Conservation (phyloP, 2,329 filamentous ascomycete genomes). For the Phoma sp. region DNA sequence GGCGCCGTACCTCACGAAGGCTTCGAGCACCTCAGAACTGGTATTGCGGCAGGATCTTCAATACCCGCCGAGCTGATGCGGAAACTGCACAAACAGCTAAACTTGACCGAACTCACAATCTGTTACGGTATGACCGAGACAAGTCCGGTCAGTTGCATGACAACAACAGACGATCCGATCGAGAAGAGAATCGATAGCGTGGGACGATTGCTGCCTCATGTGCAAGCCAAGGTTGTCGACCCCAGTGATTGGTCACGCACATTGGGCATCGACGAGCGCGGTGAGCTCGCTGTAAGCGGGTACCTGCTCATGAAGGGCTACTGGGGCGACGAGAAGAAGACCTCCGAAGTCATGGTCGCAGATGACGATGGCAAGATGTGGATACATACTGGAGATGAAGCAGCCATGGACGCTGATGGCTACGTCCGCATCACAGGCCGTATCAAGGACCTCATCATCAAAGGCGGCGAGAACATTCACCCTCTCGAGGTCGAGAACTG, state of each 20-base stretch:
- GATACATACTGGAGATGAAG: conserved; percentile 95
- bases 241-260: conserved; percentile 65
- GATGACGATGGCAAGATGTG: conserved; percentile 69
- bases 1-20: conserved; percentile 55
- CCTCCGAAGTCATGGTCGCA: conserved; percentile 70
- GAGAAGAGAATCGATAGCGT: conserved; percentile 77
- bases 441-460: conserved; percentile 95
- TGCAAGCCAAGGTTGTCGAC: conserved; percentile 78
- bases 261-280: conserved; percentile 70
- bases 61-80: conserved; percentile 84
- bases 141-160: conserved; percentile 78
- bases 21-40: conserved; percentile 77
- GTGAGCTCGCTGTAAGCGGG: conserved; percentile 83
- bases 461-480: conserved; percentile 94
- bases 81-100: conserved; percentile 74
- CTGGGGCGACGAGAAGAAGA: conserved; percentile 76
- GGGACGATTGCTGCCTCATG: conserved; percentile 84
- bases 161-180: conserved; percentile 75
- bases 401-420: conserved; percentile 79
- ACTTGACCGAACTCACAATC: conserved; percentile 83
- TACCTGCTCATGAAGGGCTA: conserved; percentile 94
- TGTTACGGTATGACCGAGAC: conserved; percentile 99
- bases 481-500: conserved; percentile 92
- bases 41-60: conserved; percentile 87
- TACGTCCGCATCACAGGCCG: conserved; percentile 89